Base-by-base conservation (phyloP, 345 rosid genomes). In the Fremontodendron californicum region DNA sequence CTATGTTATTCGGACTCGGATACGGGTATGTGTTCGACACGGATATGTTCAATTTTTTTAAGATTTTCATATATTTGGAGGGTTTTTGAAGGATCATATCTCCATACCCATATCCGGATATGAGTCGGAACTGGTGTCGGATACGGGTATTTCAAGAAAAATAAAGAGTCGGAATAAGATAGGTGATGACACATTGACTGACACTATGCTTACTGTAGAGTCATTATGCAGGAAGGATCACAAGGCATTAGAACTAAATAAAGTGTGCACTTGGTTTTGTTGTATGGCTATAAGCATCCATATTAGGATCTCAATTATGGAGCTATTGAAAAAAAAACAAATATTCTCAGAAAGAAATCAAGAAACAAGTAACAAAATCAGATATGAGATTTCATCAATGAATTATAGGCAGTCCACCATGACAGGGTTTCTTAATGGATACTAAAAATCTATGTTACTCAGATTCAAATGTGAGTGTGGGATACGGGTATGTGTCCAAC, bases 351-450 rank as follows among this genome's bases (percentile, higher is more conserved):
- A 54, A 40, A 37, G 29, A 57, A 73, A 57, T 39, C 64, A 40
- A 11, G 65, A 73, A 23, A 39, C 23, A 39, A 57, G 57, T 23
- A 25, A 37, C n/a, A 5, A 21, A 61, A 54, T n/a, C 18, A 19
- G 65, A 35, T 40, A 31, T 57, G 49, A 55, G 1, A 39, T 73
- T 73, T 55, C 52, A 55, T 55, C 66, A 55, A 9, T 40, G 16
- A 73, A 73, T 54, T 73, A 11, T 33, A 23, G 51, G 19, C 33
- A 23, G 57, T 42, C 48, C 29, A 35, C 48, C 29, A 35, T 23
- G 27, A 29, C 11, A 9, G 12, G 51, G 31, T 18, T 46, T 75
- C 65, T 55, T 72, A n/a, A 49, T 58, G 62, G 75, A 71, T 73
- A 16, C 31, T 55, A 19, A 40, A 19, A 60, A 16, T 43, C 18